Evolutionary conservation across 192 early-diverging fungal species (phyloP), one percentile per base, ranked within the genome.

Genomic region (Coemansia erecta): DNA sequence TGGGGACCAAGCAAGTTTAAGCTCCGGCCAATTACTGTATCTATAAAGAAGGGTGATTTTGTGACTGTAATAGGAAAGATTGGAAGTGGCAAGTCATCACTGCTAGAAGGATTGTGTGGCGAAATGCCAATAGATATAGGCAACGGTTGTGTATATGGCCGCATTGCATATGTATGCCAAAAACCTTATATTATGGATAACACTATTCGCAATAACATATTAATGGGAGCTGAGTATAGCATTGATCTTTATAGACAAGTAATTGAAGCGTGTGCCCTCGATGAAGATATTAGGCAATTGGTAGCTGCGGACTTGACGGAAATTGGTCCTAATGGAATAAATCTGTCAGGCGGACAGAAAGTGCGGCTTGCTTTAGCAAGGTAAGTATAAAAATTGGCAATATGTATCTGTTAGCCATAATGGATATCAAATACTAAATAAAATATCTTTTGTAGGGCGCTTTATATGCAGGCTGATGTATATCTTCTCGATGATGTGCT

Each of bases 71-170:
- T 83, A 3, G 85, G 85, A 13, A 72, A 70, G n/a, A 77, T 85
- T 11, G 85, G 85, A 19, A 70, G 70, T 28, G 85, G 84, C 9
- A 86, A 86, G 58, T 81, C 84, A 0, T 86, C 84, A 0, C 58
- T 86, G 13, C 33, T 84, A n/a, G 81, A 74, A 4, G 82, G 80
- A 12, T 63, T 86, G 11, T 72, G 77, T 40, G 75, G 78, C 4
- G 94, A 98, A 72, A 95, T 94, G 88, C 87, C 90, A 54, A 81
- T 86, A 58, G 40, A 72, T 7, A 60, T 42, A 15, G 92, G 92
- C 8, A 67, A 81, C 1, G 90, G 92, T 3, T 76, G 60, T 39
- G 62, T 95, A 10, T 79, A 86, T 49, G 92, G 92, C 3, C 60
- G 64, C 2, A 69, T 73, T 60, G 68, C 59, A 1, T 80, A 73